These are phyloP conservation scores for Apiospora saccharicola DNA, from an alignment of 2,329 filamentous ascomycete genomes.

Conservation along the genomic window DNA sequence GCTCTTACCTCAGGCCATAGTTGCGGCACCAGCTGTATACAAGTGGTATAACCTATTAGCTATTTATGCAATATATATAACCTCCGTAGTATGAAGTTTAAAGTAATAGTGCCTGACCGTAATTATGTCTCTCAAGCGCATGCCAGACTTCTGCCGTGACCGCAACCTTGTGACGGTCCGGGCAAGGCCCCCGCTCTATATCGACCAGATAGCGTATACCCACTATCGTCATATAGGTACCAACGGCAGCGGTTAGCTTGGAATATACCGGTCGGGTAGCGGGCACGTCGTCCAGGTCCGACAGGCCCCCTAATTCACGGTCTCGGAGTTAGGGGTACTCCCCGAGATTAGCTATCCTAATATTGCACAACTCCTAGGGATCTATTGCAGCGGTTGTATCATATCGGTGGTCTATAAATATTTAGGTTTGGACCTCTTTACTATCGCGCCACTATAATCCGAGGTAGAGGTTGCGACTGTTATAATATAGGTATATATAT, in stretches of 20 bases:
- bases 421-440: constrained; percentile 25
- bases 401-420: constrained; percentile 22
- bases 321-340: constrained; percentile 21
- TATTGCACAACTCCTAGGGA: constrained; percentile 23
- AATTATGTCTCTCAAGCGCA: constrained; percentile 15
- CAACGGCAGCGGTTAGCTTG: constrained; percentile 5
- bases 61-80: not conserved
- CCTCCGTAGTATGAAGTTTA: not conserved
- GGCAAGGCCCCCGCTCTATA: not conserved
- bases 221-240: not conserved
- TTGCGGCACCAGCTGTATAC: not conserved
- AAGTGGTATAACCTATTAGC: not conserved
- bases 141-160: constrained; percentile 19
- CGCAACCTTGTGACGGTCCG: constrained; percentile 2
- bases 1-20: not conserved
- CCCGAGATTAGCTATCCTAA: constrained; percentile 20
- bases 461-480: constrained; percentile 25
- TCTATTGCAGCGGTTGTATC: constrained; percentile 20
- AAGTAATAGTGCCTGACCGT: not conserved
- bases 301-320: constrained; percentile 12
- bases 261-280: constrained; percentile 4
- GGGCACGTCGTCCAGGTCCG: constrained; percentile 12
- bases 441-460: constrained; percentile 11
- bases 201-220: not conserved
- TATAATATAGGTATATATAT: constrained; percentile 20